phyloP scores from a whole-genome alignment of 164 flowering plant genomes.

The Dillenia suffruticosa region DNA sequence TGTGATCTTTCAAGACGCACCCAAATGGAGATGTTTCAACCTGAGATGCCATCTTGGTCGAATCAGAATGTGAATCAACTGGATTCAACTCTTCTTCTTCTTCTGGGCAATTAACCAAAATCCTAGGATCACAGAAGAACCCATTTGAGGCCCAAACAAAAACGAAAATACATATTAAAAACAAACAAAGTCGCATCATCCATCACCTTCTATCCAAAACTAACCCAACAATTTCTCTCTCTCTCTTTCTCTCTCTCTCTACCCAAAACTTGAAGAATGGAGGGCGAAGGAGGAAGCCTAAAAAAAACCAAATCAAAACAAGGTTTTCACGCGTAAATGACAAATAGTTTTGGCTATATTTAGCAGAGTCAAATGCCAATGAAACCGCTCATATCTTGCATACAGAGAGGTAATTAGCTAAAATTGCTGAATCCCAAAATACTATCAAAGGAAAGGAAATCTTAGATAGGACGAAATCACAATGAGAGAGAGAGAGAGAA shows the following conservation, averaged over 20 bases:
- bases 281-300: too few relatives aligned
- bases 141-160: background rate
- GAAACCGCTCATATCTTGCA: too few relatives aligned
- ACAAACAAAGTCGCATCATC: background rate
- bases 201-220: background rate
- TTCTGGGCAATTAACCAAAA: background rate
- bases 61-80: background rate
- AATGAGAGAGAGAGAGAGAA: conserved; percentile 11
- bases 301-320: too few relatives aligned
- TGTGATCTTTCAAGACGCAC: conserved; percentile 41
- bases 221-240: background rate
- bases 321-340: too few relatives aligned
- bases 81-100: background rate
- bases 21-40: conserved; percentile 54
- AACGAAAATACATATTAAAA: background rate
- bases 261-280: too few relatives aligned
- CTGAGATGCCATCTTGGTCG: conserved; percentile 52
- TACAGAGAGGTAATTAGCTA: too few relatives aligned
- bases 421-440: too few relatives aligned
- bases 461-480: conserved; percentile 14
- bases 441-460: background rate
- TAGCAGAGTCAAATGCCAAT: too few relatives aligned
- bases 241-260: background rate
- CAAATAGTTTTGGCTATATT: too few relatives aligned
- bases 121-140: conserved; percentile 3